These are phyloP conservation scores for Aspergillus eucalypticola DNA, from an alignment of 2,329 filamentous ascomycete genomes.

Conservation along the genomic window DNA sequence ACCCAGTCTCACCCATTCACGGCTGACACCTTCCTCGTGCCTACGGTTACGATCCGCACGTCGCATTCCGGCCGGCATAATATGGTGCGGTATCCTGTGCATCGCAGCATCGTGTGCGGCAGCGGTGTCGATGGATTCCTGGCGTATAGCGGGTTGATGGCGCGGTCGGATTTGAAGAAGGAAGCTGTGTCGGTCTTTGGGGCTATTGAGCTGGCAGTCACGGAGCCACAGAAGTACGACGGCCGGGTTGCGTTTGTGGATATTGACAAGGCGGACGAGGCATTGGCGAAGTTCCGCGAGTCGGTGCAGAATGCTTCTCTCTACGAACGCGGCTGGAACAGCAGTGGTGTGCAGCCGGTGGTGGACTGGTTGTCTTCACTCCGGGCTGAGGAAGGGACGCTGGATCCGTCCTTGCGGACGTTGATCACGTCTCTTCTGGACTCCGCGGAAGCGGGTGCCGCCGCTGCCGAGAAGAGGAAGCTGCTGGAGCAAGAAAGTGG, in stretches of 20 bases:
- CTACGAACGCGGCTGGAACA: conserved; percentile 73
- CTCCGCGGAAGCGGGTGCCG: conserved; percentile 36
- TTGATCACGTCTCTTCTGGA: conserved; percentile 68
- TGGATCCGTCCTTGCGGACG: conserved; percentile 66
- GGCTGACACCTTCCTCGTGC: conserved; percentile 70
- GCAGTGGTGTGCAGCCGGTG: conserved; percentile 67
- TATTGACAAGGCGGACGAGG: conserved; percentile 61
- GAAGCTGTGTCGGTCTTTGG: conserved; percentile 37
- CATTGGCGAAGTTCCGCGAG: conserved; percentile 67
- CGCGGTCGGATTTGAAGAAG: conserved; percentile 32
- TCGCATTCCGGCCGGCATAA: conserved; percentile 65
- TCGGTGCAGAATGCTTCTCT: conserved; percentile 68
- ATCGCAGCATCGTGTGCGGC: conserved; percentile 73
- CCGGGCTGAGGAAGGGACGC: conserved; percentile 42
- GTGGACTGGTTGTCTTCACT: conserved; percentile 61
- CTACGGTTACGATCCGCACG: conserved; percentile 68
- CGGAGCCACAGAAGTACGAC: conserved; percentile 36
- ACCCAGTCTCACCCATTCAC: conserved; percentile 38
- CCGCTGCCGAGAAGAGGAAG: conserved; percentile 30
- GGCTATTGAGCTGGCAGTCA: conserved; percentile 48
- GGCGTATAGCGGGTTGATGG: conserved; percentile 35
- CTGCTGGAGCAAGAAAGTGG: conserved; percentile 31
- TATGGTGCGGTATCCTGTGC: conserved; percentile 76
- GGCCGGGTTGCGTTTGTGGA: conserved; percentile 59
- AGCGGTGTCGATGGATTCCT: conserved; percentile 69